Percentiles rank a stretch among this genome's conserved stretches.
These are phyloP conservation scores for Pythium dissimile DNA, from an alignment of 352 stramenopile species.

Conservation along the genomic window DNA sequence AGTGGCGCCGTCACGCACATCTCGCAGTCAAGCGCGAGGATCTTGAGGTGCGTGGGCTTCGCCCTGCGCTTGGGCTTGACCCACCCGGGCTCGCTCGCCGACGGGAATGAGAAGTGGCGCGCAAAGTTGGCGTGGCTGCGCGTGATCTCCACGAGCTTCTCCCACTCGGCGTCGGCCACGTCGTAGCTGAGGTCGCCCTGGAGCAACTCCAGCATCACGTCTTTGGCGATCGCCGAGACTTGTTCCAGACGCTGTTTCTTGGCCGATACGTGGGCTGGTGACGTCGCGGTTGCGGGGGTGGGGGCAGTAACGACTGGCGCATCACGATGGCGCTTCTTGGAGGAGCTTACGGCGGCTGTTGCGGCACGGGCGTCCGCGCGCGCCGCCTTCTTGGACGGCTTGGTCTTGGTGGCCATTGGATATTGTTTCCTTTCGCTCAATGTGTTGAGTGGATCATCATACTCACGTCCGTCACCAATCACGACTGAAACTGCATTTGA, in stretches of 20 bases:
- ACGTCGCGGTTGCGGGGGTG: not conserved
- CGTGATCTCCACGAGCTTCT: conserved; percentile 65
- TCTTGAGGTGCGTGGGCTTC: conserved; percentile 54
- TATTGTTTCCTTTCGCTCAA: not conserved
- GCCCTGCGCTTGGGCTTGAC: conserved; percentile 61
- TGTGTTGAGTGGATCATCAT: not conserved
- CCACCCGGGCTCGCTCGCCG: conserved; percentile 36
- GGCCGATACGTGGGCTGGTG: conserved; percentile 5
- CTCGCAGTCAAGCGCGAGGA: conserved; percentile 83
- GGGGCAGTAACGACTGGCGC: conserved; percentile 13
- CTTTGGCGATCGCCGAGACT: conserved; percentile 57
- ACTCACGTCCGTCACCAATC: conserved; percentile 20
- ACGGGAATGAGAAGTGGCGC: conserved; percentile 56
- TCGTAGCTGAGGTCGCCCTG: conserved; percentile 53
- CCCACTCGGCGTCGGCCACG: conserved; percentile 56
- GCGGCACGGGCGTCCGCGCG: not conserved
- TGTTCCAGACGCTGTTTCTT: conserved; percentile 71
- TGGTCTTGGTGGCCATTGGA: conserved; percentile 13
- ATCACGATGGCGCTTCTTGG: conserved; percentile 37
- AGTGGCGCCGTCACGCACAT: conserved; percentile 72
- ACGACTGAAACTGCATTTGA: not conserved
- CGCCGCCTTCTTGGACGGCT: not conserved
- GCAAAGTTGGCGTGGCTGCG: conserved; percentile 53
- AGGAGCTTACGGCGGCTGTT: not conserved
- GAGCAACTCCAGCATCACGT: conserved; percentile 68